These are phyloP conservation scores for Scheffersomyces amazonensis DNA, from an alignment of 805 yeast genomes.

Conservation along the genomic window DNA sequence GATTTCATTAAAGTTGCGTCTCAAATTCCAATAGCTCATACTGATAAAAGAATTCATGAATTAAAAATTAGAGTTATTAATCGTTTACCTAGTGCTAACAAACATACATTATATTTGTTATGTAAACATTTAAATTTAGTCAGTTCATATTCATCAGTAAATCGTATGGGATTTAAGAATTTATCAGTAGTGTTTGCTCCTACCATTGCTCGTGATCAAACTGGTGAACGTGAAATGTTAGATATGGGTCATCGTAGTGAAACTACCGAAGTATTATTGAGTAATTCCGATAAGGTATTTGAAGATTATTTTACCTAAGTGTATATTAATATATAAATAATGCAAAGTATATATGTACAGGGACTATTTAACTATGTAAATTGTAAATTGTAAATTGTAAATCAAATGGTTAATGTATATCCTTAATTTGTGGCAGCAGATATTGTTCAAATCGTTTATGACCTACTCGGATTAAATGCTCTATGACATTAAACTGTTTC, in stretches of 20 bases:
- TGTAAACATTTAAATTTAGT: constrained; percentile 66
- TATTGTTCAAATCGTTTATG: constrained; percentile 69
- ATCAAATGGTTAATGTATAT: constrained; percentile 41
- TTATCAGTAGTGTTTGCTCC: constrained; percentile 94
- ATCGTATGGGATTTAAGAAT: constrained; percentile 82
- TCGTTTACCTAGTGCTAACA: constrained; percentile 67
- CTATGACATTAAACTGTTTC: constrained; percentile 82
- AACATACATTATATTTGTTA: constrained; percentile 51
- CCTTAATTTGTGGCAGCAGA: constrained; percentile 66
- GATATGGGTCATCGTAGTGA: constrained; percentile 83
- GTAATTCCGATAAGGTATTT: constrained; percentile 42
- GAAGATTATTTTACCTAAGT: constrained; percentile 9
- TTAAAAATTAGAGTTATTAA: constrained; percentile 43
- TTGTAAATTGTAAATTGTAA: too few species aligned
- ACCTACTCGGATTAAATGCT: constrained; percentile 78
- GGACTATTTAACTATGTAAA: too few species aligned
- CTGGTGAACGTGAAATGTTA: constrained; percentile 76
- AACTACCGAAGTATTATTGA: constrained; percentile 69
- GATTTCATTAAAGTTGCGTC: constrained; percentile 57
- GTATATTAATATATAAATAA: not conserved
- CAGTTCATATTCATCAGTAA: constrained; percentile 47
- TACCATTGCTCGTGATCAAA: constrained; percentile 73
- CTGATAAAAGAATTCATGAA: constrained; percentile 34
- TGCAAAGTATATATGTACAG: not conserved
- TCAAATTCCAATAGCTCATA: constrained; percentile 14